Evolutionary conservation across 192 early-diverging fungal genomes (phyloP).

Genomic region (Dimargaris cristalligena): DNA sequence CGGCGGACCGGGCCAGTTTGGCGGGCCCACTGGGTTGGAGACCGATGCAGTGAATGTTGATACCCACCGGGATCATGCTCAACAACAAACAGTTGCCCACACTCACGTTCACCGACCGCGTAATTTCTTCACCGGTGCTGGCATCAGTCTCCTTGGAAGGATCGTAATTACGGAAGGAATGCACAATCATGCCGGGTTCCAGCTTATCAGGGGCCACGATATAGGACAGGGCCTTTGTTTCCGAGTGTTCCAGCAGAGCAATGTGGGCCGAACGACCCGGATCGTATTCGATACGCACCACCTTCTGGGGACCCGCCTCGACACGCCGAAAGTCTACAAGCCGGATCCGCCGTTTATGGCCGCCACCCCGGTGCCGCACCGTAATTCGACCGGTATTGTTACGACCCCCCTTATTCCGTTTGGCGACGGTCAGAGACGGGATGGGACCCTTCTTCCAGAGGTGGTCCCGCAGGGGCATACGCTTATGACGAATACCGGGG

Average conservation of each 20-base stretch:
- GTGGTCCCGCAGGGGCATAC: constrained; percentile 69
- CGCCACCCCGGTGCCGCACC: constrained; percentile 83
- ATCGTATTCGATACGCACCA: constrained; percentile 87
- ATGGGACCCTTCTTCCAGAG: constrained; percentile 74
- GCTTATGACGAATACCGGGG: constrained; percentile 69
- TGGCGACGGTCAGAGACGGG: constrained; percentile 61
- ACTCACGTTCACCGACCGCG: constrained; percentile 35
- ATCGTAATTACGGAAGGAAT: constrained; percentile 35
- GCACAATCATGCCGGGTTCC: constrained; percentile 54
- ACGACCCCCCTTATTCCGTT: constrained; percentile 68
- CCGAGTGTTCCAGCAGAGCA: constrained; percentile 62
- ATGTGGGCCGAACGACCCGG: constrained; percentile 80
- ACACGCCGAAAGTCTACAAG: constrained; percentile 72
- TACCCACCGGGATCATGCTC: constrained; percentile 84
- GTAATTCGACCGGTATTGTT: constrained; percentile 83
- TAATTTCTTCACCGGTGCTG: constrained; percentile 16
- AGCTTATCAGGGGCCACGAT: constrained; percentile 68
- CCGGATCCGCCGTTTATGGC: constrained; percentile 74
- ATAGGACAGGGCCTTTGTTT: constrained; percentile 63
- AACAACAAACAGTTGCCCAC: constrained; percentile 82
- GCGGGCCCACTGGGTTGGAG: constrained; percentile 60
- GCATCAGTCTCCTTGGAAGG: constrained; percentile 19
- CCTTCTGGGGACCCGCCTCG: constrained; percentile 54
- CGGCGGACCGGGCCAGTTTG: constrained; percentile 68
- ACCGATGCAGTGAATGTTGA: constrained; percentile 70